Conservation (phyloP, 202 grass and related monocot species). For the Carex arenaria region DNA sequence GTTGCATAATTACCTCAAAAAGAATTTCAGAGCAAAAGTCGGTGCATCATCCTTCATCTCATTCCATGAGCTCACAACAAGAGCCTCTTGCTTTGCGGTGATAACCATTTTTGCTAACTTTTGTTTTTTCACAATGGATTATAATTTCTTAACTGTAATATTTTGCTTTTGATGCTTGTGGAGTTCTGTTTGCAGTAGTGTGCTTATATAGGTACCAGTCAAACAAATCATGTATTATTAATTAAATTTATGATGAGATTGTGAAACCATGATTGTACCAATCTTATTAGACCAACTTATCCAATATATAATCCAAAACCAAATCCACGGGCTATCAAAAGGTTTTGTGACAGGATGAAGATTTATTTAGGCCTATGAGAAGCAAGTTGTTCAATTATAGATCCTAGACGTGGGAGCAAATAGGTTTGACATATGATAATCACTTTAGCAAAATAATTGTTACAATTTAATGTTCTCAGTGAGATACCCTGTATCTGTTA, state of each 20-base stretch:
- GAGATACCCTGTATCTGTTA: not conserved
- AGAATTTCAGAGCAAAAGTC: conserved; percentile 26
- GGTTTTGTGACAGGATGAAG: no score
- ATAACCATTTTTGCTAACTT: not conserved
- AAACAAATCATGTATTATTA: not conserved
- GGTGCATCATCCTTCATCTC: conserved; percentile 30
- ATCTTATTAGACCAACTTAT: not conserved
- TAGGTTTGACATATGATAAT: no score
- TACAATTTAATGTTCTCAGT: not conserved
- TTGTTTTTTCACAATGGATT: not conserved
- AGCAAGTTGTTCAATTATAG: no score
- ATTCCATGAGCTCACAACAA: conserved; percentile 33
- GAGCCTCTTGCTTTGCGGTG: conserved; percentile 21
- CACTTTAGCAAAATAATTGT: no score
- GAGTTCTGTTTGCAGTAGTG: not conserved
- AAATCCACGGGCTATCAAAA: not conserved
- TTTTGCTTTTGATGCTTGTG: not conserved
- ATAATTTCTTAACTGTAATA: not conserved
- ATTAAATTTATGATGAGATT: not conserved
- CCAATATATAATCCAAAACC: not conserved
- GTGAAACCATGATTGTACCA: not conserved
- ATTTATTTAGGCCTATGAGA: no score
- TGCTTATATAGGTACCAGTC: not conserved
- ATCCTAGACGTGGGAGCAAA: no score
- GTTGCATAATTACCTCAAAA: conserved; percentile 5